Evolutionary conservation across 2,329 filamentous ascomycete species (phyloP).

Genomic region (Xylaria sp.): DNA sequence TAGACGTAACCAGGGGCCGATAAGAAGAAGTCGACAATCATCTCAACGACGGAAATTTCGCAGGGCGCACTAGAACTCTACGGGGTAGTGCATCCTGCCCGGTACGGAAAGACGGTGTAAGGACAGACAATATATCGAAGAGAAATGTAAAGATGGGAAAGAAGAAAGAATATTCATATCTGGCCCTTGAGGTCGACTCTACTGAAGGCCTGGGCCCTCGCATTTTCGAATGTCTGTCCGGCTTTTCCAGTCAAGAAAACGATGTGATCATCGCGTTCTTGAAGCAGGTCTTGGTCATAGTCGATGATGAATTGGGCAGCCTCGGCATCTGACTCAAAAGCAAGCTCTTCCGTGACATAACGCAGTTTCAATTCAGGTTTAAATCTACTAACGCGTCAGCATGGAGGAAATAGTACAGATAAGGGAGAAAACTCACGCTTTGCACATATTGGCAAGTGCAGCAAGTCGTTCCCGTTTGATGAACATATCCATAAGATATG

Average conservation of each 20-base stretch:
- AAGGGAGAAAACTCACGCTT: conserved; percentile 75
- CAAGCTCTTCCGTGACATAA: conserved; percentile 95
- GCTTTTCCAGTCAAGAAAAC: conserved; percentile 80
- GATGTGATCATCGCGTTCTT: conserved; percentile 80
- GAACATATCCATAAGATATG: conserved; percentile 99
- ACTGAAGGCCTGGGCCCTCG: conserved; percentile 79
- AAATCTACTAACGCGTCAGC: conserved; percentile 75
- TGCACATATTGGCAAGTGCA: conserved; percentile 92
- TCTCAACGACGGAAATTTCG: conserved; percentile 19
- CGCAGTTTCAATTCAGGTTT: conserved; percentile 89
- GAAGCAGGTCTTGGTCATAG: conserved; percentile 77
- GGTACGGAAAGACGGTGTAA: conserved; percentile 21
- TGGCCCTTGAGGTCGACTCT: conserved; percentile 98
- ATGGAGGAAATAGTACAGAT: conserved; percentile 5
- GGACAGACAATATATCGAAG: conserved; percentile 22
- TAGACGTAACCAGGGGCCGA: conserved; percentile 36
- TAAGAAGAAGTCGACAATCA: conserved; percentile 35
- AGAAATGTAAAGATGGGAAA: conserved; percentile 39
- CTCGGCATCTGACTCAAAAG: conserved; percentile 92
- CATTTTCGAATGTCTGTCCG: conserved; percentile 76
- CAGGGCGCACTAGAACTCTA: conserved; percentile 25
- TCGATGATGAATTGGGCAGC: conserved; percentile 91
- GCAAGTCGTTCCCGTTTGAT: conserved; percentile 91
- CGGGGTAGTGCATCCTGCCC: conserved; percentile 28
- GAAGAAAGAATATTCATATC: conserved; percentile 68